These are phyloP conservation scores for Licmophora abbreviata DNA, from an alignment of 108 stramenopile genomes.

Conservation along the genomic window DNA sequence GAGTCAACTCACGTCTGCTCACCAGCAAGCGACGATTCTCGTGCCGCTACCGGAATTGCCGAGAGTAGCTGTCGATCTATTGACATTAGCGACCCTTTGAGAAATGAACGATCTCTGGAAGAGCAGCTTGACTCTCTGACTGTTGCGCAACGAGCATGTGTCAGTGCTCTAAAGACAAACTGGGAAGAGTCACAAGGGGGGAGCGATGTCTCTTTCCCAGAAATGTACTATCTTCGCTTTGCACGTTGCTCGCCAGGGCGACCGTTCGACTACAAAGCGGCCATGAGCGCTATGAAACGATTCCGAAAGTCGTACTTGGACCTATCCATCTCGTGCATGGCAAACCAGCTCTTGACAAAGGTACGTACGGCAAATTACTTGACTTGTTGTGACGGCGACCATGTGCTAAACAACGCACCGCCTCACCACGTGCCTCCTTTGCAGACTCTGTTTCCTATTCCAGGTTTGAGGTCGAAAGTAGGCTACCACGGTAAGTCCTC, in stretches of 20 bases:
- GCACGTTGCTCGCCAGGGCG: conserved; percentile 38
- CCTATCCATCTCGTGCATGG: conserved; percentile 14
- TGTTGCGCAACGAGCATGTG: conserved; percentile 19
- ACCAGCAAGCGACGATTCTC: too few species aligned
- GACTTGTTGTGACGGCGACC: too few species aligned
- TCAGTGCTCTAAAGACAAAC: conserved; percentile 13
- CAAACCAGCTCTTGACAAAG: conserved; percentile 19
- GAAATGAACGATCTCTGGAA: conserved; percentile 20
- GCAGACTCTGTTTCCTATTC: conserved; percentile 38
- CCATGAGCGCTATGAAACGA: conserved; percentile 36
- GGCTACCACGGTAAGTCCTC: too few species aligned
- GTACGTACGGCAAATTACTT: neutral
- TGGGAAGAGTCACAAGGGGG: too few species aligned
- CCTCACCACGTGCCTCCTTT: too few species aligned
- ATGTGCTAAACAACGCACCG: too few species aligned
- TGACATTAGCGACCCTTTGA: too few species aligned
- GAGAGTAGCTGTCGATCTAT: too few species aligned
- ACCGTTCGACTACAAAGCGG: conserved; percentile 16
- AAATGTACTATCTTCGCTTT: conserved; percentile 17
- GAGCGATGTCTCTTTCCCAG: too few species aligned
- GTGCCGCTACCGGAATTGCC: too few species aligned
- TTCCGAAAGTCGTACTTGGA: conserved; percentile 25
- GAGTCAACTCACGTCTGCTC: too few species aligned
- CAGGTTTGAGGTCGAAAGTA: conserved; percentile 31
- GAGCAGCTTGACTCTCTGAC: conserved; percentile 25